phyloP scores from a whole-genome alignment of 805 yeast species.

The Priceomyces melissophilus region DNA sequence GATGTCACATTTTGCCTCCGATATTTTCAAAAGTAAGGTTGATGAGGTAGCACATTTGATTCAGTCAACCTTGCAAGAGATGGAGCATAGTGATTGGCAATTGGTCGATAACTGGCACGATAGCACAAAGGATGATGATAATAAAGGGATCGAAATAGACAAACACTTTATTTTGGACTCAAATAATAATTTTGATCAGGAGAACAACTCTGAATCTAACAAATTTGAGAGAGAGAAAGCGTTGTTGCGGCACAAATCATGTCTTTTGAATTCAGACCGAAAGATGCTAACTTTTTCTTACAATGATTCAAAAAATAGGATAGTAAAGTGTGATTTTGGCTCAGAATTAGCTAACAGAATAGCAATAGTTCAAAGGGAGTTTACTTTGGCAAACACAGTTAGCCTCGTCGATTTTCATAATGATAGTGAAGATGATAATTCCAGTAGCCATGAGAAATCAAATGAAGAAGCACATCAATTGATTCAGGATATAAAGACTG shows the following conservation, averaged over 20 bases:
- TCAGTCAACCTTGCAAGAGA: slow-evolving; percentile 31
- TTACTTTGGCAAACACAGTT: neutral
- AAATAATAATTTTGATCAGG: too few relatives aligned
- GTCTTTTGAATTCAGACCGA: too few relatives aligned
- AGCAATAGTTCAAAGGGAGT: too few relatives aligned
- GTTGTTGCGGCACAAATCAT: too few relatives aligned
- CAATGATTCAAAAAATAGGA: too few relatives aligned
- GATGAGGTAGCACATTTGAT: slow-evolving; percentile 59
- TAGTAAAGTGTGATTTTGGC: too few relatives aligned
- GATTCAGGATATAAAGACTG: slow-evolving; percentile 4
- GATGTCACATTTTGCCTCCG: slow-evolving; percentile 45
- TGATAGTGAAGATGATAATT: neutral
- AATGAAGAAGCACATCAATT: neutral
- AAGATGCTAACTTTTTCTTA: too few relatives aligned
- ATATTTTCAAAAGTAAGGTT: slow-evolving; percentile 55
- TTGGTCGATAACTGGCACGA: slow-evolving; percentile 28
- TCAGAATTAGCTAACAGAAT: too few relatives aligned
- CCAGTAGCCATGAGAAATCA: neutral
- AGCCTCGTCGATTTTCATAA: slow-evolving; percentile 6
- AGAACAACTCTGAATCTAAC: too few relatives aligned
- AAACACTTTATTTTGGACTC: slow-evolving; percentile 6
- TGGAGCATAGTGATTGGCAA: slow-evolving; percentile 35
- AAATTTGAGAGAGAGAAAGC: too few relatives aligned
- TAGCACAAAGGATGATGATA: slow-evolving; percentile 14
- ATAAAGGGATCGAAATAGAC: slow-evolving; percentile 8